Evolutionary conservation across 1,139 yeast species (phyloP), one percentile per base, ranked within the genome.

Genomic region (Suhomyces yuchorum): DNA sequence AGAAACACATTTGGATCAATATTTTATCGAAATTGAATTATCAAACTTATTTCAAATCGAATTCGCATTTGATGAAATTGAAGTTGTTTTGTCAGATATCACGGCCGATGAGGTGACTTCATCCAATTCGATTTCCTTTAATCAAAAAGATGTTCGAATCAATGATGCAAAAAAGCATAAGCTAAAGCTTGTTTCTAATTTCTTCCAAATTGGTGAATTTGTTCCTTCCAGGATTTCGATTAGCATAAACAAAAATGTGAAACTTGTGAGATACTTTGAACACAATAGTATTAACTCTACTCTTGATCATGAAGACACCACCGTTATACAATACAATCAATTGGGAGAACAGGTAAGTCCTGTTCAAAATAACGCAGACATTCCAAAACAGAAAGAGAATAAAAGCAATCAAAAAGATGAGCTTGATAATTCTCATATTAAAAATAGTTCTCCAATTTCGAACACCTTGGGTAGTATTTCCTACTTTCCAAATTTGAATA

Each of bases 41-140:
- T 40, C 39, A 3, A 73, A 70, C 49, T 50, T 56, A 0, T 70
- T 63, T 48, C 67, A 60, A 3, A 60, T 70, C n/a, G 56, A 54
- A 1, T 59, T 72, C 15, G 39, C 52, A 1, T 57, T 70, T 35
- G 56, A 57, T 24, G 38, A 52, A 2, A 52, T 71, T 1, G 55
- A 50, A 5, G 48, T 72, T 30, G 55, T 52, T 18, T 49, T 71
- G 37, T 8, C 41, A 2, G 11, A 18, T 1, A 9, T 12, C 3
- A 19, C 30, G 4, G 15, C n/a, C 8, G 12, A 30, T n/a, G 20
- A n/a, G 3, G 19, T 11, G 8, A 53, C 51, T 19, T 44, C 42
- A 8, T 45, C 41, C 2, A 49, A 44, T 4, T 40, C 43, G 7
- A 22, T 65, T 7, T 24, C 48, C 1, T 57, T 61, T 30, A 22